Evolutionary conservation across 2,329 filamentous ascomycete species (phyloP).

Genomic region (Botrytis medusae): DNA sequence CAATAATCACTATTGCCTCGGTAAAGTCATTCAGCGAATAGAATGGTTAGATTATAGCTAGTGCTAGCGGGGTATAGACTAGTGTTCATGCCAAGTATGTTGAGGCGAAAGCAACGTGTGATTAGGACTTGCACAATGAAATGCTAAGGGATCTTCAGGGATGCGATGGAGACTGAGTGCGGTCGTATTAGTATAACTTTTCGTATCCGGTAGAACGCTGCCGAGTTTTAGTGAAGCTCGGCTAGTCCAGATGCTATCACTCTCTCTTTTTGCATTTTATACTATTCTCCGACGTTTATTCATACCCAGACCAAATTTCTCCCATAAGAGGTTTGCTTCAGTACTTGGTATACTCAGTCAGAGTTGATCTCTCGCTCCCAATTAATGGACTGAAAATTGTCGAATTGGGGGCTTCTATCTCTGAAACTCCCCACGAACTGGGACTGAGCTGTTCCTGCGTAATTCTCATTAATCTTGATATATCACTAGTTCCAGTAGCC

Average conservation of each 20-base stretch:
- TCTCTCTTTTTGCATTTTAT: neutral
- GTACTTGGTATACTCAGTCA: too few relatives aligned
- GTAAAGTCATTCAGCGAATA: neutral
- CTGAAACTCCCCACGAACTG: neutral
- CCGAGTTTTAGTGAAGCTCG: neutral
- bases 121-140: neutral
- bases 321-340: too few relatives aligned
- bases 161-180: neutral
- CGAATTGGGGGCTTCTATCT: neutral
- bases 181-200: neutral
- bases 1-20: neutral
- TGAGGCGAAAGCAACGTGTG: neutral
- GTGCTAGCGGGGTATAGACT: neutral
- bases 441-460: neutral
- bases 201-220: neutral
- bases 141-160: neutral
- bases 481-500: neutral
- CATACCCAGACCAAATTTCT: neutral
- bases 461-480: neutral
- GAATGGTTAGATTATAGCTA: neutral
- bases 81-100: neutral
- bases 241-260: neutral
- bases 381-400: too few relatives aligned
- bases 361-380: neutral
- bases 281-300: too few relatives aligned